phyloP scores from a whole-genome alignment of 495 filamentous ascomycete genomes.

The Aspergillus incahuasiensis region DNA sequence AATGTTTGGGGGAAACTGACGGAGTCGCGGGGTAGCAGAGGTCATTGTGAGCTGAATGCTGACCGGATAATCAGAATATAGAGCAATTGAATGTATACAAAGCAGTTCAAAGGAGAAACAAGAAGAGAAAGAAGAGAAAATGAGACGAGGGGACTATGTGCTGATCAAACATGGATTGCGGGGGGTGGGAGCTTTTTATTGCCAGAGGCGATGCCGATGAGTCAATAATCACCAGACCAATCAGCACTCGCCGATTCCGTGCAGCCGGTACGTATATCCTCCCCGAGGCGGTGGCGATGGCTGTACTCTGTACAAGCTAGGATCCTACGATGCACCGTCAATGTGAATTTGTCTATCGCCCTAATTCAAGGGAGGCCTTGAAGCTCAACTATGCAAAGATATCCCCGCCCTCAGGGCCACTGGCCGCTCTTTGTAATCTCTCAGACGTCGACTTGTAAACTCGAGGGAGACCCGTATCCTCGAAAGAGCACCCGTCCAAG shows the following conservation, averaged over 20 bases:
- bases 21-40: slow-evolving; percentile 27
- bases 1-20: slow-evolving; percentile 37
- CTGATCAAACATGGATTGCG: slow-evolving; percentile 1
- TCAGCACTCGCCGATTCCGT: not conserved
- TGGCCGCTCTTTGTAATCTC: slow-evolving; percentile 19
- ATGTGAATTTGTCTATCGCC: too few relatives aligned
- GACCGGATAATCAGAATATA: not conserved
- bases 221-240: slow-evolving; percentile 14
- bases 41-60: slow-evolving; percentile 22
- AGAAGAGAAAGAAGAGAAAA: slow-evolving; percentile 9
- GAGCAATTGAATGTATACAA: not conserved
- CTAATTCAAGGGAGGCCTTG: too few relatives aligned
- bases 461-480: slow-evolving; percentile 35
- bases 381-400: slow-evolving; percentile 12
- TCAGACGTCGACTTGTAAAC: slow-evolving; percentile 35
- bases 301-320: not conserved
- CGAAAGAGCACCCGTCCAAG: slow-evolving; percentile 22
- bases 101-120: not conserved
- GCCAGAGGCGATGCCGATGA: not conserved
- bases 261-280: not conserved
- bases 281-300: not conserved
- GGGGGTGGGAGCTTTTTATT: not conserved
- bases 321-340: too few relatives aligned
- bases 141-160: slow-evolving; percentile 1
- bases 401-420: slow-evolving; percentile 25